phyloP scores from a whole-genome alignment of 1,284 basidiomycete genomes.

The Cutaneotrichosporon cutaneum region DNA sequence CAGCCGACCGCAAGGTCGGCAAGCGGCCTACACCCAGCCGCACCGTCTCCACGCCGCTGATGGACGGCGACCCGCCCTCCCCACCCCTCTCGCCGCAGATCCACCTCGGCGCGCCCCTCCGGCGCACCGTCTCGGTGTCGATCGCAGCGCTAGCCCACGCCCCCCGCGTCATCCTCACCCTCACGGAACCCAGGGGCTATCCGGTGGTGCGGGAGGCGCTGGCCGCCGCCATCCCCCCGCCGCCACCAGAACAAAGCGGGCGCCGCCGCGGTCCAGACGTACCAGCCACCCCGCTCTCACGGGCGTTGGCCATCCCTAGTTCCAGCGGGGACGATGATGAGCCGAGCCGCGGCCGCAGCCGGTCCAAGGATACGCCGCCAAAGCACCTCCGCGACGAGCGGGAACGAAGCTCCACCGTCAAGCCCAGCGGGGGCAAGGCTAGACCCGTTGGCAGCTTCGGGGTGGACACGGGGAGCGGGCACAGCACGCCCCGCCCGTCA shows the following conservation, averaged over 20 bases:
- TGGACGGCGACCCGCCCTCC: not conserved
- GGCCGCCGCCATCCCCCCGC: constrained; percentile 16
- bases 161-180: constrained; percentile 25
- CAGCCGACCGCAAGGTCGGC: not conserved
- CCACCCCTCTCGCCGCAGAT: not conserved
- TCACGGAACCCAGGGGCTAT: constrained; percentile 38
- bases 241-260: not conserved
- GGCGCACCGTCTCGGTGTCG: not conserved
- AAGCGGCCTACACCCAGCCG: not conserved
- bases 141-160: constrained; percentile 1
- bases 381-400: constrained; percentile 1
- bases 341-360: constrained; percentile 35
- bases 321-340: constrained; percentile 19
- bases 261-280: not conserved
- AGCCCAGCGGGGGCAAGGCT: not conserved
- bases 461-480: constrained; percentile 1
- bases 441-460: not conserved
- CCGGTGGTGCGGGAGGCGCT: constrained; percentile 29
- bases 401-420: not conserved
- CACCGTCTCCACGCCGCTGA: not conserved
- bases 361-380: constrained; percentile 30
- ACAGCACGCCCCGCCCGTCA: not conserved
- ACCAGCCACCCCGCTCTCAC: constrained; percentile 10
- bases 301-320: constrained; percentile 18
- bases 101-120: not conserved